These are phyloP conservation scores for Kwoniella dejecticola DNA, from an alignment of 768 basidiomycete genomes.

Conservation along the genomic window DNA sequence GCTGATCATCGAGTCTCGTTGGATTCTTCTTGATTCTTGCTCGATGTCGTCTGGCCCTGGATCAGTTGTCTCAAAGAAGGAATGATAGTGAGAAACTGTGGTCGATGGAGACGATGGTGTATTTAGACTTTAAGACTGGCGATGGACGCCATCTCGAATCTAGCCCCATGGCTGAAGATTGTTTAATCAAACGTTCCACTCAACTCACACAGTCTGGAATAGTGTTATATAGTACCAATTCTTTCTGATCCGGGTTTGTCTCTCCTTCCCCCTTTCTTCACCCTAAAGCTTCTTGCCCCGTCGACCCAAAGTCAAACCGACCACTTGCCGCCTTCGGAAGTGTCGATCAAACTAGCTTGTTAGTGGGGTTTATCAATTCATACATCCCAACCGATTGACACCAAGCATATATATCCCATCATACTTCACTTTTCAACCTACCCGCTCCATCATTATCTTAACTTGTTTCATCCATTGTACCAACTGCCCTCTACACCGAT, in stretches of 20 bases:
- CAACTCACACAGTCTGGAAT: background rate
- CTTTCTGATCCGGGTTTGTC: conserved; percentile 2
- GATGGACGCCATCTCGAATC: conserved; percentile 14
- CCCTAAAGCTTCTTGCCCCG: background rate
- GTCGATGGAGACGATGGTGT: background rate
- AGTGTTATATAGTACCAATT: background rate
- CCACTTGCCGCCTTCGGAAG: conserved; percentile 20
- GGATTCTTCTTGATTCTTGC: background rate
- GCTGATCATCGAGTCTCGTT: conserved; percentile 7
- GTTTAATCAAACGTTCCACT: background rate
- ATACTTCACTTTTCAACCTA: background rate
- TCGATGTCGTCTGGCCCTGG: background rate
- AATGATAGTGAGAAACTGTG: background rate
- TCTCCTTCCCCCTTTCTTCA: background rate
- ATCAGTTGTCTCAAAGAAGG: conserved; percentile 3
- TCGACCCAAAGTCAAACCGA: background rate
- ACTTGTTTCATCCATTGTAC: conserved; percentile 21
- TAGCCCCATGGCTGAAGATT: conserved; percentile 21
- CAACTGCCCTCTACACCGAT: background rate
- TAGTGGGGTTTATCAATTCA: conserved; percentile 1
- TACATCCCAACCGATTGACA: conserved; percentile 3
- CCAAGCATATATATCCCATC: conserved; percentile 6
- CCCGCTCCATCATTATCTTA: conserved; percentile 6
- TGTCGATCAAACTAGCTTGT: conserved; percentile 9
- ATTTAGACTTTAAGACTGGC: conserved; percentile 16